Base-by-base conservation (phyloP, 164 flowering plant genomes). In the Vitis rupestris region DNA sequence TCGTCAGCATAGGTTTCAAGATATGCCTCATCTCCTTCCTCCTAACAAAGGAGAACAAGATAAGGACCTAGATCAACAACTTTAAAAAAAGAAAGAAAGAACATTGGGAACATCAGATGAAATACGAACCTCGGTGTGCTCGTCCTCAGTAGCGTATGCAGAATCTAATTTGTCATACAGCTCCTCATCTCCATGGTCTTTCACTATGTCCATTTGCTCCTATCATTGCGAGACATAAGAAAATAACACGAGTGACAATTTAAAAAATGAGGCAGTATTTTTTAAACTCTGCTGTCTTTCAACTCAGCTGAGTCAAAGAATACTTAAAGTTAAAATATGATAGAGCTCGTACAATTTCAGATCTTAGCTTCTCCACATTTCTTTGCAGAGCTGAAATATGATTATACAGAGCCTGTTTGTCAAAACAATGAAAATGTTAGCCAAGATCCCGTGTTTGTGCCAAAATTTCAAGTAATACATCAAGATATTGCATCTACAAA, bases 11-110 rank as follows among this genome's bases (percentile, higher is more conserved):
- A 84, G n/a, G 78, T 83, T 76, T 77, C 80, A n/a, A 87, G 88
- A 80, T 84, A 86, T 48, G 86, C 84, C 19, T 84, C 94, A 31
- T 88, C 92, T 37, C 78, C 89, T 78, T 88, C 98, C 66, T 88
- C 95, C 93, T 90, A 64, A 59, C 9, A 44, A 1, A 72, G 14
- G 47, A 14, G 59, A 15, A 65, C 47, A 37, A 37, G 44, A 6
- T 37, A 37, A 37, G 44, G 44, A 37, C 44, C 4, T 37, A 37
- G 44, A 37, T 37, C 44, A 6, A 37, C 44, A 37, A 37, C 44
- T 37, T 37, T 51, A 73, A 17, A 59, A 50, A 50, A 1, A 9
- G 8, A 69, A 63, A 59, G 57, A 55, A 17, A 55, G 3, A 15
- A 7, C 5, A 51, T 1, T 2, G 16, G 64, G 30, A 69, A 50